Percentiles rank a stretch among this genome's conserved stretches.
phyloP scores from a whole-genome alignment of 2,329 filamentous ascomycete species.

The Beauveria medogensis region DNA sequence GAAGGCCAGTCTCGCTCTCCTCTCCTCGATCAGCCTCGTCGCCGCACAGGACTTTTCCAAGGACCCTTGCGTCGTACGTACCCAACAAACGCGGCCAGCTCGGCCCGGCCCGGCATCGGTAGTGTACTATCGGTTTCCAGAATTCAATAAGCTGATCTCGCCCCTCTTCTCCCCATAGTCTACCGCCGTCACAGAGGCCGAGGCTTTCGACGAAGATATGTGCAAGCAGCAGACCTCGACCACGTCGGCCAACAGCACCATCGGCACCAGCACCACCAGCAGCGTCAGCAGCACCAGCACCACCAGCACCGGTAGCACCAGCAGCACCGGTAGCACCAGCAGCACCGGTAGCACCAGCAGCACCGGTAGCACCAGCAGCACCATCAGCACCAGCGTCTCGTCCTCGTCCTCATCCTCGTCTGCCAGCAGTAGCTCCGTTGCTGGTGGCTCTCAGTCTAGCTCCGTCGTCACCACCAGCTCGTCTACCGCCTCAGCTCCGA shows the following conservation, averaged over 20 bases:
- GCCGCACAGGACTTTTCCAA: background rate
- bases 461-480: background rate
- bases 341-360: background rate
- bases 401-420: background rate
- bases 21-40: background rate
- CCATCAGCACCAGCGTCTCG: background rate
- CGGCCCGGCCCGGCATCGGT: background rate
- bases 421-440: background rate
- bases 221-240: background rate
- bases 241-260: background rate
- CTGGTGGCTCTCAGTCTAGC: background rate
- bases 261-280: background rate
- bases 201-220: background rate
- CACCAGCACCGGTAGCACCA: no score
- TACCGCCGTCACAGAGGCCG: background rate
- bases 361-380: background rate
- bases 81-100: background rate
- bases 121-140: background rate
- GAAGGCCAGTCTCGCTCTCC: background rate
- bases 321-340: background rate
- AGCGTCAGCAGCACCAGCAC: background rate
- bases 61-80: background rate
- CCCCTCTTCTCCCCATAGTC: background rate
- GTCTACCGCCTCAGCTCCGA: background rate
- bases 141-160: background rate